A percentile compares a stretch with the other conserved stretches of the same genome.
These are phyloP conservation scores for Neoboletus magnificus DNA, from an alignment of 768 basidiomycete species.

Conservation along the genomic window DNA sequence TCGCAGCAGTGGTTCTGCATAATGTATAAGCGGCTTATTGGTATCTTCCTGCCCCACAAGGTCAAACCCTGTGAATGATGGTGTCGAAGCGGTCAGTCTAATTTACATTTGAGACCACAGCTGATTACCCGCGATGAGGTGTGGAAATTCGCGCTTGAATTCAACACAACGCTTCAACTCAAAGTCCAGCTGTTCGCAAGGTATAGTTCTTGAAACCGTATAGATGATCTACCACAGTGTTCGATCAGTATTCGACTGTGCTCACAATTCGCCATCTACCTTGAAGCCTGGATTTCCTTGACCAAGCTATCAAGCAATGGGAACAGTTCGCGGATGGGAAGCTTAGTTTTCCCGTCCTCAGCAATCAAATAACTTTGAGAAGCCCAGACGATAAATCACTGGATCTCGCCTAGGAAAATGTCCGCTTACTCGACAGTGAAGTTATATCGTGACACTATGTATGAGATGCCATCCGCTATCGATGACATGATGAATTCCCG, in stretches of 20 bases:
- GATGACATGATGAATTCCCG: conserved; percentile 37
- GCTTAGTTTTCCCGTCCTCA: conserved; percentile 35
- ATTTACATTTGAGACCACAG: too few species aligned
- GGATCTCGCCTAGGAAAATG: not conserved
- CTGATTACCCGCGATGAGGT: conserved; percentile 40
- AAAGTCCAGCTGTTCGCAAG: conserved; percentile 39
- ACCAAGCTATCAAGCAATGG: conserved; percentile 34
- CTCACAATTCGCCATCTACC: conserved; percentile 20
- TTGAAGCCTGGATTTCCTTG: conserved; percentile 37
- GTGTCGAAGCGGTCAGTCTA: not conserved
- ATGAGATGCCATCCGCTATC: conserved; percentile 45
- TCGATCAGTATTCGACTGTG: not conserved
- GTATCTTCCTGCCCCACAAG: conserved; percentile 47
- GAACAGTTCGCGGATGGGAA: conserved; percentile 39
- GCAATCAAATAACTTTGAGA: conserved; percentile 38
- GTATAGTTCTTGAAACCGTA: conserved; percentile 35
- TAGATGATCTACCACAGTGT: conserved; percentile 38
- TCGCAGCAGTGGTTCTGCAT: conserved; percentile 35
- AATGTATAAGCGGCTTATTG: conserved; percentile 37
- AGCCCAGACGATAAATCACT: not conserved
- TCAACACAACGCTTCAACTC: conserved; percentile 42
- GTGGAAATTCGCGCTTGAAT: conserved; percentile 45
- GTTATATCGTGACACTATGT: conserved; percentile 41
- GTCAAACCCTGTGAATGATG: conserved; percentile 39
- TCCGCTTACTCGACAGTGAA: conserved; percentile 35